These are phyloP conservation scores for Penicillium lagena DNA, from an alignment of 495 filamentous ascomycete species.

Conservation along the genomic window DNA sequence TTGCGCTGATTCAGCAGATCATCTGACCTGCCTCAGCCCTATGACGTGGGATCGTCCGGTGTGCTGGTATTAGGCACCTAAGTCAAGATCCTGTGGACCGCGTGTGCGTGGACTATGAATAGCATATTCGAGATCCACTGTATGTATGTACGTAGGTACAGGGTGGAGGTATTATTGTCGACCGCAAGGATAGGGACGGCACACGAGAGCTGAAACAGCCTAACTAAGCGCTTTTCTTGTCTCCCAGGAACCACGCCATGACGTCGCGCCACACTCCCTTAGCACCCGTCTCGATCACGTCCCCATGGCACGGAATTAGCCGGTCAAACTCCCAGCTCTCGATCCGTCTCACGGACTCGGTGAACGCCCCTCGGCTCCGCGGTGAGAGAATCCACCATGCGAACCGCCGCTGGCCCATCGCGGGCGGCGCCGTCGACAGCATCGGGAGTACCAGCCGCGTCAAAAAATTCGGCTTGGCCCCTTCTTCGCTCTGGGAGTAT, in stretches of 20 bases:
- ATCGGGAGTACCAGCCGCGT: slow-evolving; percentile 58
- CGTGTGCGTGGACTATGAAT: no score
- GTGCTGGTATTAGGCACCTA: no score
- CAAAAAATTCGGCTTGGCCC: slow-evolving; percentile 47
- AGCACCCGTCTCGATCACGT: slow-evolving; percentile 71
- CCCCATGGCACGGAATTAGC: slow-evolving; percentile 90
- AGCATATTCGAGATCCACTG: no score
- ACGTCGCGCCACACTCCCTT: slow-evolving; percentile 75
- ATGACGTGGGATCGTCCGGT: slow-evolving; percentile 15
- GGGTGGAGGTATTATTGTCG: no score
- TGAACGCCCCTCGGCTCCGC: slow-evolving; percentile 59
- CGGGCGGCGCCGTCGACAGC: slow-evolving; percentile 48
- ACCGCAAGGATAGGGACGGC: no score
- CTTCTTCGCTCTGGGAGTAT: slow-evolving; percentile 58
- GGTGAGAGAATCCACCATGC: slow-evolving; percentile 70
- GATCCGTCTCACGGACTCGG: slow-evolving; percentile 61
- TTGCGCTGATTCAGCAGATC: neutral
- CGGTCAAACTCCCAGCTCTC: slow-evolving; percentile 78
- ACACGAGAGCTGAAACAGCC: neutral
- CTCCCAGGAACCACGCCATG: slow-evolving; percentile 75
- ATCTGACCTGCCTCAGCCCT: slow-evolving; percentile 15
- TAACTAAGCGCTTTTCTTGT: slow-evolving; percentile 26
- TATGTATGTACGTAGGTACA: no score
- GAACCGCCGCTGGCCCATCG: slow-evolving; percentile 72
- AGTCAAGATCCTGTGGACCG: no score